A percentile compares a stretch with the other conserved stretches of the same genome.
phyloP scores from a whole-genome alignment of 768 basidiomycete species.

The Trametopsis cervina region DNA sequence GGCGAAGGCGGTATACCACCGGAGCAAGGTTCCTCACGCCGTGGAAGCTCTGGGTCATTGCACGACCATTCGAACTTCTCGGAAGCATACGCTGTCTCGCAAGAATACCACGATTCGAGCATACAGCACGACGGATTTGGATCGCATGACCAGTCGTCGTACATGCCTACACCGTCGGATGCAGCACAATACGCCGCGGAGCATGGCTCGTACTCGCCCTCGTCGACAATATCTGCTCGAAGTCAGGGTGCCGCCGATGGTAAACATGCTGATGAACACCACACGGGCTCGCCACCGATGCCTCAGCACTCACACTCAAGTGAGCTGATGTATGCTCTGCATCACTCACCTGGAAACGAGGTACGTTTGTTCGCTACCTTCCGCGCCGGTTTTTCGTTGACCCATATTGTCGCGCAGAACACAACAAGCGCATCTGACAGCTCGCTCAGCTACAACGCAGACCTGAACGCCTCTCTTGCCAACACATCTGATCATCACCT shows the following conservation, averaged over 20 bases:
- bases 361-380: background rate
- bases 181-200: background rate
- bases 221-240: background rate
- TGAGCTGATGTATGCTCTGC: slow-evolving; percentile 10
- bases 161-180: background rate
- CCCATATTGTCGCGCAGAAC: background rate
- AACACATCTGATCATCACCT: background rate
- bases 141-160: background rate
- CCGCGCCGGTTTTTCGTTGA: background rate
- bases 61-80: background rate
- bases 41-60: background rate
- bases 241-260: background rate
- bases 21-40: background rate
- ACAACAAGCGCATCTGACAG: background rate
- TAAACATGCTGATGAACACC: background rate
- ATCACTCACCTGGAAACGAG: background rate
- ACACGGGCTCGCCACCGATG: background rate
- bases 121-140: background rate
- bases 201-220: background rate
- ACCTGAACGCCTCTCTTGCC: background rate
- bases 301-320: background rate
- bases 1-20: background rate
- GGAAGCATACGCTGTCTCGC: background rate
- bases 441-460: background rate
- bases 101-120: background rate